These are phyloP conservation scores for Spathaspora boniae DNA, from an alignment of 805 yeast genomes.

Conservation along the genomic window DNA sequence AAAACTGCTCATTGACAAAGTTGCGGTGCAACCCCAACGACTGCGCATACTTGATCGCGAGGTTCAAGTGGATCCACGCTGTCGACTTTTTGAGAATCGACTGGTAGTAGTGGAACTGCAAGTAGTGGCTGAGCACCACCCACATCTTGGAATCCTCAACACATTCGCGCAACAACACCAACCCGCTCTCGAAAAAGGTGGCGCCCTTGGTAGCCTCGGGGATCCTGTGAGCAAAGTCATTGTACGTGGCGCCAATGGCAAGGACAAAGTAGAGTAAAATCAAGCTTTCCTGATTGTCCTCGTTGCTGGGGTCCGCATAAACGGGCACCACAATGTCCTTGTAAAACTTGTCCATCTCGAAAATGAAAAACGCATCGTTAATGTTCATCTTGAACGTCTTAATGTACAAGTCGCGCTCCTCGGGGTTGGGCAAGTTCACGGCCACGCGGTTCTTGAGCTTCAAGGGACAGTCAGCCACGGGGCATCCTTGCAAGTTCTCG, in stretches of 20 bases:
- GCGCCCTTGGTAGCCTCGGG: conserved; percentile 22
- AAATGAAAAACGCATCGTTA: conserved; percentile 37
- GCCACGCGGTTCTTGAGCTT: conserved; percentile 8
- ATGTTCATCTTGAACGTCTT: conserved; percentile 34
- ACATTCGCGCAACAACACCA: conserved; percentile 24
- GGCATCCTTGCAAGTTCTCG: conserved; percentile 33
- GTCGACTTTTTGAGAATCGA: conserved; percentile 35
- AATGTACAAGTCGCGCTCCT: conserved; percentile 13
- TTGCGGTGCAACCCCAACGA: conserved; percentile 39
- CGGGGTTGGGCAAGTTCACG: conserved; percentile 7
- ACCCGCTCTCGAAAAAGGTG: conserved; percentile 33
- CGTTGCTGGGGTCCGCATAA: conserved; percentile 24
- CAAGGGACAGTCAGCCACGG: conserved; percentile 34
- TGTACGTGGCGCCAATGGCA: conserved; percentile 39
- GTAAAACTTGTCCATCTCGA: conserved; percentile 32
- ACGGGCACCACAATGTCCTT: conserved; percentile 23
- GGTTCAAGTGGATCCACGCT: conserved; percentile 43
- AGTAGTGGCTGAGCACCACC: conserved; percentile 38
- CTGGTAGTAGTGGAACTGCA: conserved; percentile 40
- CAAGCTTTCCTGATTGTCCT: conserved; percentile 15
- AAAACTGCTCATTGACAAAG: conserved; percentile 29
- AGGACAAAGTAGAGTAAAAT: conserved; percentile 37
- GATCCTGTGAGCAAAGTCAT: conserved; percentile 19
- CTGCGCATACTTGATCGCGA: conserved; percentile 41
- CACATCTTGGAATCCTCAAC: conserved; percentile 40